phyloP scores from a whole-genome alignment of 1,284 basidiomycete genomes.

The Pseudozyma thailandica region DNA sequence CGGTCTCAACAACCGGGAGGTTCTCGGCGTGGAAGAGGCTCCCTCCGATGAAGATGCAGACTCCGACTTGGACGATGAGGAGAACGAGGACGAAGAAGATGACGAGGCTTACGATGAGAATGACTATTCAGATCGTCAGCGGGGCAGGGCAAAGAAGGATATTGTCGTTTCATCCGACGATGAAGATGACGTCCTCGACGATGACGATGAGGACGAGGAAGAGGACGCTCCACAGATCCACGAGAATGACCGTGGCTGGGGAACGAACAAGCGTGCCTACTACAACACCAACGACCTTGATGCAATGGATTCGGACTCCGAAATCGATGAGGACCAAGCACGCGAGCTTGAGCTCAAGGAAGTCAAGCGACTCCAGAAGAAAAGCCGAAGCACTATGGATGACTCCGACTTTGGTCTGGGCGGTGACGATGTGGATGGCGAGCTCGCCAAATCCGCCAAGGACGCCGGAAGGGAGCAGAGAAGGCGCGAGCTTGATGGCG shows the following conservation, averaged over 20 bases:
- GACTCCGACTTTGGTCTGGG: slow-evolving; percentile 87
- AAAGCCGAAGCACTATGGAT: slow-evolving; percentile 77
- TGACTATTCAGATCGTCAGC: slow-evolving; percentile 7
- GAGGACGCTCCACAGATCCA: slow-evolving; percentile 69
- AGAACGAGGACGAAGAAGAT: slow-evolving; percentile 66
- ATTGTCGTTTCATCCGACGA: slow-evolving; percentile 44
- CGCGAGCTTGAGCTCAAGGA: slow-evolving; percentile 84
- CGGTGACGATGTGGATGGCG: slow-evolving; percentile 70
- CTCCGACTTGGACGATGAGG: slow-evolving; percentile 34
- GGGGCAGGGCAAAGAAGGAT: slow-evolving; percentile 29
- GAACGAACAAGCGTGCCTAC: slow-evolving; percentile 64
- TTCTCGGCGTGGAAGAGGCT: slow-evolving; percentile 54
- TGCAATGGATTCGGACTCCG: slow-evolving; percentile 64
- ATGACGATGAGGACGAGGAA: slow-evolving; percentile 76
- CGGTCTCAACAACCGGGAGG: slow-evolving; percentile 55
- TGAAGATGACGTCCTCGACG: slow-evolving; percentile 41
- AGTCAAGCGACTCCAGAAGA: slow-evolving; percentile 81
- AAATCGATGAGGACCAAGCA: slow-evolving; percentile 69
- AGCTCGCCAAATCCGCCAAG: slow-evolving; percentile 45
- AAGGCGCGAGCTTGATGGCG: slow-evolving; percentile 53
- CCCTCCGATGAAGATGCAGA: slow-evolving; percentile 54
- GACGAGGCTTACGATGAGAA: slow-evolving; percentile 61
- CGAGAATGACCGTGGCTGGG: slow-evolving; percentile 72
- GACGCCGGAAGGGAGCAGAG: slow-evolving; percentile 55
- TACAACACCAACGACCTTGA: slow-evolving; percentile 64